Base-by-base conservation (phyloP, 2,329 filamentous ascomycete species). In the Cladobotryum protrusum region DNA sequence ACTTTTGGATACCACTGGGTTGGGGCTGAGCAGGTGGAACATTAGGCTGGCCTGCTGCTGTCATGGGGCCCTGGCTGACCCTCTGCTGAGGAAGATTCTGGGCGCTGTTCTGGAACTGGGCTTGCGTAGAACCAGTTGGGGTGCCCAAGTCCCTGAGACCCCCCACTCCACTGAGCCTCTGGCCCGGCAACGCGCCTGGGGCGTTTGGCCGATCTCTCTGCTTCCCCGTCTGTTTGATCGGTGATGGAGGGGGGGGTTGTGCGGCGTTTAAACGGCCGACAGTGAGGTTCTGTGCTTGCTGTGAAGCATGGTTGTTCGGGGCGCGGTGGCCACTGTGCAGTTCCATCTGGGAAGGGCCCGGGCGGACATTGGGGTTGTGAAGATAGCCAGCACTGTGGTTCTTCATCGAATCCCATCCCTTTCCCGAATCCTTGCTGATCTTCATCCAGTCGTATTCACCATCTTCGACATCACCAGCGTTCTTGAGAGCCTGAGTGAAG, bases 401-500 rank as follows among this genome's bases (percentile, higher is more conserved):
- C 69, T 89, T 88, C 61, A 63, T 69, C 49, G 67, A 66, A 72
- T 95, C 89, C 89, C 89, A 95, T 56, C 90, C 90, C 72, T 95
- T 93, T 72, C 90, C 89, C 62, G 78, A 75, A 64, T 80, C 77
- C 69, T 83, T 83, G 75, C 89, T 93, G 61, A 96, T 78, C 79
- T 96, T 96, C 89, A 97, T 96, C 93, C 93, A 99, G 74, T 99
- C 93, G 70, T 97, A 99, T 69, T 97, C 92, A 64, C 93, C 93
- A 70, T 99, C 93, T 67, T 97, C 93, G 8, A 96, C 85, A 62
- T 96, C 91, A 49, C 91, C 91, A 2, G 87, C 87, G 67, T 90
- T 92, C 80, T 96, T 96, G 56, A 97, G 79, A 17, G 92, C 89
- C 71, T 96, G 89, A 1, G 92, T 96, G 74, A 99, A 96, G 50